These are phyloP conservation scores for Thyridium curvatum DNA, from an alignment of 2,329 filamentous ascomycete species.

Conservation along the genomic window DNA sequence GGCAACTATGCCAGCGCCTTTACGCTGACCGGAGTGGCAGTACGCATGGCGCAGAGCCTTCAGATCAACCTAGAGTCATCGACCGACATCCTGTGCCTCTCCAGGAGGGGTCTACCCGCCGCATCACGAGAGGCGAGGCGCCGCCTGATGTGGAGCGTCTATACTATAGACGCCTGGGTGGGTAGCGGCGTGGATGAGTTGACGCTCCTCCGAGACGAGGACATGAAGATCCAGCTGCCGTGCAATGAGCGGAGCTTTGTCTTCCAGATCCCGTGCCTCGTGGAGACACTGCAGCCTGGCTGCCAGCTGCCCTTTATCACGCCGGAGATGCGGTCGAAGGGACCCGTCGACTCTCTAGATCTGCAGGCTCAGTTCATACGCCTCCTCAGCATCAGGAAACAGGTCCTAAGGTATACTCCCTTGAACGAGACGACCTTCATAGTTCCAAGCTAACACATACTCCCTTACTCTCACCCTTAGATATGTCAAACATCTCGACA, in stretches of 20 bases:
- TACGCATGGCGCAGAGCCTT: constrained; percentile 36
- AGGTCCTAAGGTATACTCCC: constrained; percentile 6
- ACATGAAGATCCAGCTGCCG: constrained; percentile 15
- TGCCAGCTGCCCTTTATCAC: constrained; percentile 5
- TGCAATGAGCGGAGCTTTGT: constrained; percentile 10
- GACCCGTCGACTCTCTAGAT: constrained; percentile 1
- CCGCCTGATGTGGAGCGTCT: constrained; percentile 11
- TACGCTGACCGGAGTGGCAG: constrained; percentile 19
- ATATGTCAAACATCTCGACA: constrained; percentile 8
- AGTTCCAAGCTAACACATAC: neutral
- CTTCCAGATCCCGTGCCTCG: constrained; percentile 7
- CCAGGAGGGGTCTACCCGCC: constrained; percentile 1
- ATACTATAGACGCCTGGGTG: constrained; percentile 10
- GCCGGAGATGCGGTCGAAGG: constrained; percentile 3
- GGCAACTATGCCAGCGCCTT: constrained; percentile 9
- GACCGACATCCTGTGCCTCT: constrained; percentile 1
- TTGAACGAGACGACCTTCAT: too few relatives aligned
- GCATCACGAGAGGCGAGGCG: constrained; percentile 7
- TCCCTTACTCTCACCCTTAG: constrained; percentile 1
- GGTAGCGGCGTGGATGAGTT: constrained; percentile 6
- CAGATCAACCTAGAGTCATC: constrained; percentile 29
- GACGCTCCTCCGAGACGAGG: constrained; percentile 7
- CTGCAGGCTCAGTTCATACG: constrained; percentile 9
- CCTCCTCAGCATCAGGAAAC: constrained; percentile 7
- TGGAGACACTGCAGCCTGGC: constrained; percentile 7